Evolutionary conservation across 1,139 yeast species (phyloP).

Genomic region (Sugiyamaella neomexicana): DNA sequence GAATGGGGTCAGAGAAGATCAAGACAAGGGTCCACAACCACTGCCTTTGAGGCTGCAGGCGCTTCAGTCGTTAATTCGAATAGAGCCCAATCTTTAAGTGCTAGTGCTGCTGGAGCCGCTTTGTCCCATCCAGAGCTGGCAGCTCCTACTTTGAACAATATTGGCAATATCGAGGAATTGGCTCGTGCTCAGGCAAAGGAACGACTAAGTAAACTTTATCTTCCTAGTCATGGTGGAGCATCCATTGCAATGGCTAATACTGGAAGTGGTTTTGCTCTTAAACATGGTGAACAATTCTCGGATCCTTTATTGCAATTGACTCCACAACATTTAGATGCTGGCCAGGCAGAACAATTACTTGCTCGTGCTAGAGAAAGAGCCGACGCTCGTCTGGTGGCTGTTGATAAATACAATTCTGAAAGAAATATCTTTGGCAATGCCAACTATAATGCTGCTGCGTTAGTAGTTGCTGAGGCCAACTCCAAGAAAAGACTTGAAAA

Average conservation of each 20-base stretch:
- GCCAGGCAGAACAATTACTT: conserved; percentile 30
- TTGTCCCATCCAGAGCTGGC: conserved; percentile 17
- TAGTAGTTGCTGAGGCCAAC: conserved; percentile 62
- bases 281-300: conserved; percentile 22
- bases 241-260: conserved; percentile 32
- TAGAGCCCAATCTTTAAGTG: not conserved
- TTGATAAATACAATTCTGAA: conserved; percentile 45
- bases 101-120: conserved; percentile 17
- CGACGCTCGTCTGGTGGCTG: conserved; percentile 35
- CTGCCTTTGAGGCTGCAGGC: conserved; percentile 17
- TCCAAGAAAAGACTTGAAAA: conserved; percentile 55
- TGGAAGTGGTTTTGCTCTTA: conserved; percentile 28
- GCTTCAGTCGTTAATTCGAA: conserved; percentile 7
- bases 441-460: conserved; percentile 48
- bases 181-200: conserved; percentile 41
- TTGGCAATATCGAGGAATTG: conserved; percentile 34
- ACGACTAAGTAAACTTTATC: conserved; percentile 35
- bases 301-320: conserved; percentile 30
- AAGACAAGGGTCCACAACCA: conserved; percentile 5
- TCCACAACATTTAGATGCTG: conserved; percentile 25
- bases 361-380: conserved; percentile 42
- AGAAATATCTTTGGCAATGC: conserved; percentile 39
- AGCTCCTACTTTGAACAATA: conserved; percentile 21
- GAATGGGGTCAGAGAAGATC: conserved; percentile 34
- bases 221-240: conserved; percentile 32